phyloP scores from a whole-genome alignment of 1,284 basidiomycete species.

The Prillingera fragicola region DNA sequence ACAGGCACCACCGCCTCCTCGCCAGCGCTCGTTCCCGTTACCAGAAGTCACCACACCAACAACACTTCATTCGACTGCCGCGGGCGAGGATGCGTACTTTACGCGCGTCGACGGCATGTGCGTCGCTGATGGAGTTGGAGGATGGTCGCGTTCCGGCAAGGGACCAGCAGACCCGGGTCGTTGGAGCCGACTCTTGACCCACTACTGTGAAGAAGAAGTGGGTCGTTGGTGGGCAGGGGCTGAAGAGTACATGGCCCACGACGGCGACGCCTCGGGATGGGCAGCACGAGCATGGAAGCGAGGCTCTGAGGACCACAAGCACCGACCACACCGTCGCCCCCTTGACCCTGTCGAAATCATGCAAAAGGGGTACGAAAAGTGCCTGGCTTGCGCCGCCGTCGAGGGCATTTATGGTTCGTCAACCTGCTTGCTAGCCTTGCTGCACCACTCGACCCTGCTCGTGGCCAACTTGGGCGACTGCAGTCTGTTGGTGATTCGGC shows the following conservation, averaged over 20 bases:
- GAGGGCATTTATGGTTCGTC: conserved; percentile 55
- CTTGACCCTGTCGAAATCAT: conserved; percentile 56
- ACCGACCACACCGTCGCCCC: conserved; percentile 23
- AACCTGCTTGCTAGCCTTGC: conserved; percentile 54
- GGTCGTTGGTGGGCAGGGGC: conserved; percentile 39
- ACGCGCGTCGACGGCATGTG: conserved; percentile 42
- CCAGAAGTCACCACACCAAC: conserved; percentile 31
- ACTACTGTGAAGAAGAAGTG: conserved; percentile 44
- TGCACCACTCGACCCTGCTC: conserved; percentile 67
- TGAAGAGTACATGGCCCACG: conserved; percentile 27
- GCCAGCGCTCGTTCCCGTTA: conserved; percentile 34
- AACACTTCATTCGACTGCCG: conserved; percentile 19
- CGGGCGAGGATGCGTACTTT: conserved; percentile 50
- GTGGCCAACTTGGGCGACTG: conserved; percentile 93
- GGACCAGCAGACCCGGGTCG: conserved; percentile 42
- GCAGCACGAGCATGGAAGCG: conserved; percentile 20
- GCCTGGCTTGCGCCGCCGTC: conserved; percentile 46
- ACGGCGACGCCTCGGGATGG: conserved; percentile 15
- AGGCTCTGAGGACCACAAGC: conserved; percentile 2
- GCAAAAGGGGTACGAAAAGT: conserved; percentile 56
- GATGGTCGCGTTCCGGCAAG: conserved; percentile 38
- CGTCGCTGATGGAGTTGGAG: conserved; percentile 49
- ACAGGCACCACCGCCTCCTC: conserved; percentile 28
- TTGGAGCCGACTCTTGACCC: conserved; percentile 43
- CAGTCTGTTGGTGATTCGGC: conserved; percentile 75